Base-by-base conservation (phyloP, 768 basidiomycete genomes). In the Podaxis sp. region DNA sequence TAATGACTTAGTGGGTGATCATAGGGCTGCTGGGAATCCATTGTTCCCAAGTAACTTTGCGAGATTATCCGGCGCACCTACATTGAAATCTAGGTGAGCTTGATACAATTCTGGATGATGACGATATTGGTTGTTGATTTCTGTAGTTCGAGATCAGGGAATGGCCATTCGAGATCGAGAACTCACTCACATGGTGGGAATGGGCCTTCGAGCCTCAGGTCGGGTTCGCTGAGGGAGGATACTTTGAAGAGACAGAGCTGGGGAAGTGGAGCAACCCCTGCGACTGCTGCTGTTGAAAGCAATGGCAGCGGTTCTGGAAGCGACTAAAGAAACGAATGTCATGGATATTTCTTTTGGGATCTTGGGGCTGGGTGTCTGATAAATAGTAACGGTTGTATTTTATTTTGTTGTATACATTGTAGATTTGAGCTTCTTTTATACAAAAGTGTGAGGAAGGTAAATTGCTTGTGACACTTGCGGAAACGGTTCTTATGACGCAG, bases 41-140 rank as follows among this genome's bases (percentile, higher is more conserved):
- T 75, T 94, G 6, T 96, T 96, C 77, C 90, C 91, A 2, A 88
- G 85, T 66, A 91, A 84, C 70, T 96, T 94, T 73, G 84, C 90
- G 36, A 82, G 83, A 59, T 73, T 94, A 65, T 82, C 84, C 26
- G 67, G 82, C 39, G 84, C 83, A 38, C 91, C 92, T 22, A 92
- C 89, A 24, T 74, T 93, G 68, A 73, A 75, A 13, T 83, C 82
- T 17, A 85, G 75, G 78, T 76, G 61, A 64, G 74, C 68, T 56
- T 26, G 22, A 11, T 19, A 22, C 6, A 46, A 17, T 51, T 11
- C 4, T 26, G 26, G 24, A 12, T 51, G 22, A 26, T 2, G 26
- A 12, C 24, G 1, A 24, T 28, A 9, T 1, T 51, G 12, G 28
- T 11, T 4, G 0, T 24, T 3, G 19, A 4, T 39, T 36, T 48